phyloP scores from a whole-genome alignment of 176 grass and related monocot genomes.

The Alopecurus myosuroides region DNA sequence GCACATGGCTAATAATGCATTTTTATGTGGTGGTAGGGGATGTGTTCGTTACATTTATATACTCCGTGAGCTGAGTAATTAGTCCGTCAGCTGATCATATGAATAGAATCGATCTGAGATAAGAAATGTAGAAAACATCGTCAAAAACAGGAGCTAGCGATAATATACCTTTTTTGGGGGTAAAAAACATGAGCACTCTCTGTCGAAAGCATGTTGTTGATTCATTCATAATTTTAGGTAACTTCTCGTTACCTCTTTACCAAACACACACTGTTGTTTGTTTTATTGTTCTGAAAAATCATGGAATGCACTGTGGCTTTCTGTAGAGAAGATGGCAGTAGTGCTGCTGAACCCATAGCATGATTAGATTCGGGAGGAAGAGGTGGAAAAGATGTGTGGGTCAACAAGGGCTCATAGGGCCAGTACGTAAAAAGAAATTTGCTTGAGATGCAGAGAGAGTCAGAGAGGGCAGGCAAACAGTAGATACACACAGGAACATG shows the following conservation, averaged over 20 bases:
- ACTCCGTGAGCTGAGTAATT: no score
- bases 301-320: background rate
- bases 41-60: background rate
- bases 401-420: background rate
- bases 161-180: background rate
- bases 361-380: constrained; percentile 40
- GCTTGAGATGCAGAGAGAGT: constrained; percentile 1
- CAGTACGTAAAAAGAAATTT: background rate
- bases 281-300: background rate
- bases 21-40: background rate
- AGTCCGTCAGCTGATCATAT: background rate
- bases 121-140: background rate
- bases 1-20: background rate
- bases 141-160: background rate
- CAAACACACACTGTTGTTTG: background rate
- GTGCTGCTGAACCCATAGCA: constrained; percentile 19
- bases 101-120: background rate
- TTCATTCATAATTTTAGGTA: background rate
- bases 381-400: constrained; percentile 11
- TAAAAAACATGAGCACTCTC: no score
- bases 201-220: background rate
- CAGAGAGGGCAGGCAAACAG: constrained; percentile 20
- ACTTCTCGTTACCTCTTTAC: background rate
- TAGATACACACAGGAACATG: constrained; percentile 27
- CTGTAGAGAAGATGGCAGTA: background rate